Conservation (phyloP, 768 basidiomycete genomes). For the Boletus subparvulus region DNA sequence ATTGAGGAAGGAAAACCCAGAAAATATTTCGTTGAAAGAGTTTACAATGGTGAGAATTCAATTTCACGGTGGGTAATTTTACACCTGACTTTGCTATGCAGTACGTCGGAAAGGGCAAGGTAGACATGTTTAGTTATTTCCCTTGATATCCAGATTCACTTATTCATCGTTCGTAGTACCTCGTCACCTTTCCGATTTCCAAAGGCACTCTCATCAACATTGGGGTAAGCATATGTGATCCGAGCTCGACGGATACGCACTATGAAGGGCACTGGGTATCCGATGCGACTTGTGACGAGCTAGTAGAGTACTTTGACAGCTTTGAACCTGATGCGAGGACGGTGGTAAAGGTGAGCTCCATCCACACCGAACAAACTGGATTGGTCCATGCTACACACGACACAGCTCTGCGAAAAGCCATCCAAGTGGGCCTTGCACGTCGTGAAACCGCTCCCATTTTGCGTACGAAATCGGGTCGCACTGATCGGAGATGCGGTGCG, state of each 20-base stretch:
- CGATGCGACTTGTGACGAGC: conserved; percentile 33
- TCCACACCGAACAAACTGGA: background rate
- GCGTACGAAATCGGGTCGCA: conserved; percentile 39
- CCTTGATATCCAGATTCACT: background rate
- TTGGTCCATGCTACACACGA: background rate
- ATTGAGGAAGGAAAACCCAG: conserved; percentile 26
- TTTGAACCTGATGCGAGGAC: conserved; percentile 39
- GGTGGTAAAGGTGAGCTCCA: conserved; percentile 27
- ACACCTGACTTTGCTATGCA: conserved; percentile 11
- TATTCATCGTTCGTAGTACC: conserved; percentile 28
- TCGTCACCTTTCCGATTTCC: conserved; percentile 41
- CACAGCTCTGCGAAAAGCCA: conserved; percentile 36
- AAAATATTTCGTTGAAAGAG: conserved; percentile 18
- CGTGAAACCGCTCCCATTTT: conserved; percentile 41
- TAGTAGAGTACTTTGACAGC: conserved; percentile 27
- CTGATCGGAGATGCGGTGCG: conserved; percentile 52
- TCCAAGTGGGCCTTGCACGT: conserved; percentile 37
- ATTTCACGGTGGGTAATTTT: background rate
- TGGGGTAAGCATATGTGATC: conserved; percentile 32
- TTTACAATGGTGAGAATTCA: conserved; percentile 22
- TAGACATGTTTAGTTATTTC: background rate
- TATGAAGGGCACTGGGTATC: conserved; percentile 35
- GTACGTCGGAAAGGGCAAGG: conserved; percentile 17
- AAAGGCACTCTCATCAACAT: conserved; percentile 38
- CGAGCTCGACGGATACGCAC: conserved; percentile 27